phyloP scores from a whole-genome alignment of 2,329 filamentous ascomycete species.

The Graphilbum fragrans region DNA sequence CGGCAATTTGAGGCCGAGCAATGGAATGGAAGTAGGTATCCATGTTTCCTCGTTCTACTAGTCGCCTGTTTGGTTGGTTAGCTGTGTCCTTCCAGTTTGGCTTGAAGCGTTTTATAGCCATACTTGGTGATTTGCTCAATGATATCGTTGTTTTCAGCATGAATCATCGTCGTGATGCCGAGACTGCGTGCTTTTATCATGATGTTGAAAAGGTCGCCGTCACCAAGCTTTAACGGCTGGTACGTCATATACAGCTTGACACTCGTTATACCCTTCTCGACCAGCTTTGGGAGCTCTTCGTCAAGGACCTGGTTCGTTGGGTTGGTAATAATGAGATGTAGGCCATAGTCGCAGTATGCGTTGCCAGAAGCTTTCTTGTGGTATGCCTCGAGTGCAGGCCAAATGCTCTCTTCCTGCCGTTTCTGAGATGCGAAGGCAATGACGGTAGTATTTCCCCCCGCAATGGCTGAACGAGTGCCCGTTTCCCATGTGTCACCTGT shows the following conservation, averaged over 20 bases:
- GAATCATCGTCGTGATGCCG: conserved; percentile 42
- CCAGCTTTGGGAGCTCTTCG: conserved; percentile 28
- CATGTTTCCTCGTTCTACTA: conserved; percentile 16
- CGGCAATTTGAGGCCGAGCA: conserved; percentile 29
- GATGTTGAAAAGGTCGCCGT: conserved; percentile 36
- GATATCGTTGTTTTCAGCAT: conserved; percentile 56
- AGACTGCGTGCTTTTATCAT: conserved; percentile 32
- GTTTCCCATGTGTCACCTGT: conserved; percentile 22
- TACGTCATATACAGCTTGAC: conserved; percentile 43
- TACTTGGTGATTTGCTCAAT: conserved; percentile 16
- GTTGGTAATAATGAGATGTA: conserved; percentile 38
- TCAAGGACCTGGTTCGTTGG: conserved; percentile 26
- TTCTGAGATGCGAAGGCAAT: conserved; percentile 43
- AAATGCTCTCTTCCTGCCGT: conserved; percentile 31
- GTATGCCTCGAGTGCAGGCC: conserved; percentile 59
- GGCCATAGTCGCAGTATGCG: conserved; percentile 44
- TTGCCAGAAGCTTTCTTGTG: conserved; percentile 52
- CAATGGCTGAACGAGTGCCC: conserved; percentile 40
- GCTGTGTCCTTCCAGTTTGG: too few species aligned
- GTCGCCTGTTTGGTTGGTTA: conserved; percentile 3
- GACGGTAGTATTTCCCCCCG: conserved; percentile 45
- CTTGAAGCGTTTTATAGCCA: not conserved
- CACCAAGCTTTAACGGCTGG: conserved; percentile 32
- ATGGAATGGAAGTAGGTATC: conserved; percentile 32
- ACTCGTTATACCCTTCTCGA: conserved; percentile 26